Evolutionary conservation across 306 rosid genomes (phyloP).

Genomic region (Rosa lucieae): DNA sequence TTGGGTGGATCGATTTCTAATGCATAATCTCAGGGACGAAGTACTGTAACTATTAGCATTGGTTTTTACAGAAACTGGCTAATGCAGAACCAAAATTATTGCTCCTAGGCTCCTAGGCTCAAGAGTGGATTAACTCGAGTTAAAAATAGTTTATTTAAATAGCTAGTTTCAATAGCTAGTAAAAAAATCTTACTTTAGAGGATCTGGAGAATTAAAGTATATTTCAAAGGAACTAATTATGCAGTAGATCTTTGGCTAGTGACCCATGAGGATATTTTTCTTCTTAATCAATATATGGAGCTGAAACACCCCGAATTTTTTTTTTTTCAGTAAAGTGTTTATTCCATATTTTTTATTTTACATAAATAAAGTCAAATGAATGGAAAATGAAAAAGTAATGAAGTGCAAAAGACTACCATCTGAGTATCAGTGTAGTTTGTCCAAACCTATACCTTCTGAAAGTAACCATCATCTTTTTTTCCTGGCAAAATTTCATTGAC

Average conservation of each 20-base stretch:
- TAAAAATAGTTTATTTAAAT: background rate
- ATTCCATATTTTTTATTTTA: background rate
- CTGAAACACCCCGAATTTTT: background rate
- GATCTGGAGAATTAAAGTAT: background rate
- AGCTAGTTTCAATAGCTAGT: background rate
- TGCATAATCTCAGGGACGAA: background rate
- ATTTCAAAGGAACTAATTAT: background rate
- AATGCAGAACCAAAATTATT: background rate
- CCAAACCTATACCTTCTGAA: conserved; percentile 59
- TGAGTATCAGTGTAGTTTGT: conserved; percentile 1
- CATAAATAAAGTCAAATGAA: background rate
- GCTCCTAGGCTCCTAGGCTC: background rate
- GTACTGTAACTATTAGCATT: background rate
- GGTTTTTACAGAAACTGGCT: background rate
- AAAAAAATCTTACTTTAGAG: background rate
- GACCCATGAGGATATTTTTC: background rate
- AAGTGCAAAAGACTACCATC: conserved; percentile 1
- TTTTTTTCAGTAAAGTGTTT: background rate
- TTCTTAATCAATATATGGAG: background rate
- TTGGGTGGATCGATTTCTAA: background rate
- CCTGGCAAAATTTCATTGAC: conserved; percentile 48
- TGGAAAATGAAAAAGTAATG: background rate
- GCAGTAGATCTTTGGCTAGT: background rate
- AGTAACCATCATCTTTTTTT: conserved; percentile 58
- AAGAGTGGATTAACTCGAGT: background rate